phyloP scores from a whole-genome alignment of 2,329 filamentous ascomycete genomes.

The Acephala macrosclerotiorum region DNA sequence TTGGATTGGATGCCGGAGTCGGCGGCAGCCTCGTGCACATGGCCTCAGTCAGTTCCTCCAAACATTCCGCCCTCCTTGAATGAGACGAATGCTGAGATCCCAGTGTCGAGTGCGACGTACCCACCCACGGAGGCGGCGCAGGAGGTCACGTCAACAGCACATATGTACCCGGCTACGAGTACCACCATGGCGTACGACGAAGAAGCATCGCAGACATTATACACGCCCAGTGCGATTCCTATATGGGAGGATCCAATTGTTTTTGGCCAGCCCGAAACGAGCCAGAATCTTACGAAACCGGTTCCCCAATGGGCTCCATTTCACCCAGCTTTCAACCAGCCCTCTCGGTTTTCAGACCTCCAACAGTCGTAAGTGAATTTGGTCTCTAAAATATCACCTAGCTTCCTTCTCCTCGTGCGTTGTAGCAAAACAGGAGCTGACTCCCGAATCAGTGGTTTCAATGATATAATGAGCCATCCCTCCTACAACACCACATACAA shows the following conservation, averaged over 20 bases:
- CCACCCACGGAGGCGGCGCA: not conserved
- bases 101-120: conserved; percentile 25
- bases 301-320: conserved; percentile 39
- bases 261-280: conserved; percentile 27
- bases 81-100: conserved; percentile 19
- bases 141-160: conserved; percentile 18
- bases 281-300: conserved; percentile 32
- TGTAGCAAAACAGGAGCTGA: conserved; percentile 19
- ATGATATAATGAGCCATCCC: conserved; percentile 35
- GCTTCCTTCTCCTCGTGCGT: conserved; percentile 23
- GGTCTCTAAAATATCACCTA: not conserved
- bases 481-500: conserved; percentile 14
- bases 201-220: conserved; percentile 32
- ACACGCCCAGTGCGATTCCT: conserved; percentile 33
- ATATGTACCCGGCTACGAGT: conserved; percentile 26
- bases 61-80: conserved; percentile 20
- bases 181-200: conserved; percentile 30
- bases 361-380: conserved; percentile 6
- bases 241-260: conserved; percentile 38
- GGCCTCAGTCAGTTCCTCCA: conserved; percentile 22
- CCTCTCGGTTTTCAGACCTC: conserved; percentile 34
- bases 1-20: conserved; percentile 37
- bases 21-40: conserved; percentile 24
- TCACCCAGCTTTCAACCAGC: conserved; percentile 38
- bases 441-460: conserved; percentile 31